phyloP scores from a whole-genome alignment of 129 eudicot genomes.

The Solidago caesia region DNA sequence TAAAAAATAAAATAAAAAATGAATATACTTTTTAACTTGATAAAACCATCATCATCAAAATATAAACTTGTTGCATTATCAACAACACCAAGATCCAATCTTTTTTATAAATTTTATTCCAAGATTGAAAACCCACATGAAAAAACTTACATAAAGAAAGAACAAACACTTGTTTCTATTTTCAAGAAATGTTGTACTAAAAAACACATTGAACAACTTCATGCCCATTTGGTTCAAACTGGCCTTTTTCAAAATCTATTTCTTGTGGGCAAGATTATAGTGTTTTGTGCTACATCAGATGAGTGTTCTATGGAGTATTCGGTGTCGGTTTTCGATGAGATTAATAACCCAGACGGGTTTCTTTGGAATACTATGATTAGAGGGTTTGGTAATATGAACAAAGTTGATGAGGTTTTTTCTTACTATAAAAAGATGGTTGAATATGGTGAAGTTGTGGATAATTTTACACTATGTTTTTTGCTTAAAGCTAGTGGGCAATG shows the following conservation, averaged over 20 bases:
- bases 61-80: conserved; percentile 17
- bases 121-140: conserved; percentile 26
- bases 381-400: conserved; percentile 46
- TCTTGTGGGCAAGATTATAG: conserved; percentile 48
- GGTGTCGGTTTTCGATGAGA: conserved; percentile 38
- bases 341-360: conserved; percentile 58
- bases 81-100: background rate
- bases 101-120: conserved; percentile 27
- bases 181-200: conserved; percentile 40
- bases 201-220: conserved; percentile 34
- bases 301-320: conserved; percentile 49
- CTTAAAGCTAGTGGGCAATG: conserved; percentile 44
- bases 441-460: conserved; percentile 36
- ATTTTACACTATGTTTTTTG: conserved; percentile 56
- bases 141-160: conserved; percentile 26
- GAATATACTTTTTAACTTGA: conserved; percentile 13
- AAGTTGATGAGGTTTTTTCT: conserved; percentile 34
- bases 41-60: conserved; percentile 30
- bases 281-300: conserved; percentile 46
- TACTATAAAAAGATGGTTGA: conserved; percentile 47
- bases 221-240: conserved; percentile 38
- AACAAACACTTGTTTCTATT: conserved; percentile 36
- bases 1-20: background rate
- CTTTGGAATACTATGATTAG: conserved; percentile 59
- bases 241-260: conserved; percentile 43